Conservation (phyloP, 352 stramenopile species). For the Phytophthora capsici region DNA sequence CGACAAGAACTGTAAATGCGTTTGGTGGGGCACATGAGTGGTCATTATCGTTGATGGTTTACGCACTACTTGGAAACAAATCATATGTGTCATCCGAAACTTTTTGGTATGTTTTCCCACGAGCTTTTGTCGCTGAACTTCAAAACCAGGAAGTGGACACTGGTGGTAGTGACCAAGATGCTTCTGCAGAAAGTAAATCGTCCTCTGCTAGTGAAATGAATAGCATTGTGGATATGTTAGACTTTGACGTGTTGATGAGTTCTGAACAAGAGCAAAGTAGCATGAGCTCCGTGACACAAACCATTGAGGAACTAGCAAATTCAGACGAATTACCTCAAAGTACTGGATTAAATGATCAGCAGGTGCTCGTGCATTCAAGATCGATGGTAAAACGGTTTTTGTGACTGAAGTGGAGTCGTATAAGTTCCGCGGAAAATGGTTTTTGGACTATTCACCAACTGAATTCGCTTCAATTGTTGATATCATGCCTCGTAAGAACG, state of each 20-base stretch:
- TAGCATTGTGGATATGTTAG: too few relatives aligned
- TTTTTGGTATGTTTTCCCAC: not conserved
- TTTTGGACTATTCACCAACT: not conserved
- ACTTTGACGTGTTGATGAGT: too few relatives aligned
- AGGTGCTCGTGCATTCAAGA: not conserved
- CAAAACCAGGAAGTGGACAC: not conserved
- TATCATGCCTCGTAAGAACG: slow-evolving; percentile 2
- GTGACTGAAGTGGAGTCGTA: slow-evolving; percentile 6
- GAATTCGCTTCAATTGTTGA: slow-evolving; percentile 1
- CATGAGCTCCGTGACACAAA: too few relatives aligned
- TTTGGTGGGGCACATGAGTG: slow-evolving; percentile 9
- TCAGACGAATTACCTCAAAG: too few relatives aligned
- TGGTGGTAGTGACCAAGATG: too few relatives aligned
- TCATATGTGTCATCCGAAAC: not conserved
- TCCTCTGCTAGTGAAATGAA: too few relatives aligned
- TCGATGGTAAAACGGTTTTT: not conserved
- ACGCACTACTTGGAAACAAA: not conserved
- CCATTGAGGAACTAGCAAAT: too few relatives aligned
- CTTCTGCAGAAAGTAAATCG: not conserved
- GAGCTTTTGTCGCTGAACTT: not conserved
- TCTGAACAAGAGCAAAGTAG: too few relatives aligned
- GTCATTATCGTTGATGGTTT: slow-evolving; percentile 5
- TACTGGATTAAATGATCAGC: not conserved
- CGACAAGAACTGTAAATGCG: slow-evolving; percentile 3
- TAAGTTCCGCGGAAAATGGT: not conserved